Evolutionary conservation across 176 grass and related monocot genomes (phyloP).

Genomic region (Rhynchospora breviuscula): DNA sequence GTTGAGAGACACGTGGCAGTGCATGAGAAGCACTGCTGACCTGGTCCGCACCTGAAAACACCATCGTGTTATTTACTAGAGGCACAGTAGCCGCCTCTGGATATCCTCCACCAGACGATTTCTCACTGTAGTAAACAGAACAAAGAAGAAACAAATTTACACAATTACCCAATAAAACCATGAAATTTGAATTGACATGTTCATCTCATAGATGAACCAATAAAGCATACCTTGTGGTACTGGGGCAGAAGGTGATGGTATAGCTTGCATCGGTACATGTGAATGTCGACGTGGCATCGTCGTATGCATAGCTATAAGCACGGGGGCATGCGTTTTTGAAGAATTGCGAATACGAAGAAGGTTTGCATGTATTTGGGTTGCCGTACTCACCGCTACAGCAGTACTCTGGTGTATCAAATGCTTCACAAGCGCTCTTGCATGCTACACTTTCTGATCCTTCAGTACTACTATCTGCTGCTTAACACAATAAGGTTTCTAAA

Average conservation of each 20-base stretch:
- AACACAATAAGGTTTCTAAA: not conserved
- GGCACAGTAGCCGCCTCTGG: slow-evolving; percentile 32
- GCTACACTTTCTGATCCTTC: slow-evolving; percentile 31
- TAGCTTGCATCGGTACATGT: slow-evolving; percentile 48
- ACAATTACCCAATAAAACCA: not conserved
- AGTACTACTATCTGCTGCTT: not conserved
- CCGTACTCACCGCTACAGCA: slow-evolving; percentile 58
- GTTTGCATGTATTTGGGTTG: slow-evolving; percentile 30
- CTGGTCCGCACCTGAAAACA: slow-evolving; percentile 27
- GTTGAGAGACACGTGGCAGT: not conserved
- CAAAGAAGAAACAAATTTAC: not conserved
- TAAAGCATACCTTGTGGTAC: slow-evolving; percentile 26
- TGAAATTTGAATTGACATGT: slow-evolving; percentile 1
- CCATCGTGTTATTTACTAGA: slow-evolving; percentile 43
- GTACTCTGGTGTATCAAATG: slow-evolving; percentile 38
- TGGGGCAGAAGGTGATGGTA: slow-evolving; percentile 56
- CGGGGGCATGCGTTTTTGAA: slow-evolving; percentile 54
- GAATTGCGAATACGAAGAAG: slow-evolving; percentile 42
- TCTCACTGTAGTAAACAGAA: slow-evolving; percentile 30
- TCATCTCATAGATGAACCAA: not conserved
- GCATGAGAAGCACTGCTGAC: not conserved
- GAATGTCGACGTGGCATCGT: slow-evolving; percentile 59
- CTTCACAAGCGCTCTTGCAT: slow-evolving; percentile 55
- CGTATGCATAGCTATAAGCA: slow-evolving; percentile 63
- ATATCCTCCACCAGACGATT: slow-evolving; percentile 39